Evolutionary conservation across 2,329 filamentous ascomycete species (phyloP), one percentile per base, ranked within the genome.

Genomic region (Zymoseptoria tritici): DNA sequence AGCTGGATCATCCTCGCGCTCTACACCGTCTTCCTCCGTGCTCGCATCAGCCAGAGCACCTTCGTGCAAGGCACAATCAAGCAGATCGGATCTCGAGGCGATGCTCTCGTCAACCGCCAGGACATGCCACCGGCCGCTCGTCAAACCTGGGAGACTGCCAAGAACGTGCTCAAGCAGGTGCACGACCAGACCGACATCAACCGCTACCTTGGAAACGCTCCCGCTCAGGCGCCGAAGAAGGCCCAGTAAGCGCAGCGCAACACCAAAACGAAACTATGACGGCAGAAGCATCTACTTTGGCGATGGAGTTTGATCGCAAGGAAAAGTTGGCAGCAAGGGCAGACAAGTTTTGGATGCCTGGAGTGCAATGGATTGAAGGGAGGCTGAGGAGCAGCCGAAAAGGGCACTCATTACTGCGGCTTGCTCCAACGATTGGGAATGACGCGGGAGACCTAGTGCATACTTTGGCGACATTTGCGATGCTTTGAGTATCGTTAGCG

Each of bases 1-100:
- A 94, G 90, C 64, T 97, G 93, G 91, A 86, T 97, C 71, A 81
- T 97, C 56, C 78, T 99, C 62, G 79, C 79, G 62, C 76, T 96
- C 74, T 99, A 97, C 84, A 91, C 91, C 66, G 83, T 86, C 68
- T 99, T 99, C 83, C 85, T 97, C 74, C 90, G 94, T 68, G 89
- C 92, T 50, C 87, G 94, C 71, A 93, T 88, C 78, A 81, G 87
- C 60, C 93, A 97, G 82, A 97, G 91, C 83, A 84, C 80, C 65
- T 96, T 97, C 72, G 90, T 97, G n/a, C 90, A 96, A 80, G 84
- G 83, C 70, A 86, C 90, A 54, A 87, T 97, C 72, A 79, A 81
- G 64, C 83, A 88, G 68, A 77, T 93, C 58, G 85, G 85, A 70
- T 85, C 88, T 57, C 85, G 90, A 67, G 80, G 93, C 62, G 93